Evolutionary conservation across 129 eudicot species (phyloP).

Genomic region (Arctium minus): DNA sequence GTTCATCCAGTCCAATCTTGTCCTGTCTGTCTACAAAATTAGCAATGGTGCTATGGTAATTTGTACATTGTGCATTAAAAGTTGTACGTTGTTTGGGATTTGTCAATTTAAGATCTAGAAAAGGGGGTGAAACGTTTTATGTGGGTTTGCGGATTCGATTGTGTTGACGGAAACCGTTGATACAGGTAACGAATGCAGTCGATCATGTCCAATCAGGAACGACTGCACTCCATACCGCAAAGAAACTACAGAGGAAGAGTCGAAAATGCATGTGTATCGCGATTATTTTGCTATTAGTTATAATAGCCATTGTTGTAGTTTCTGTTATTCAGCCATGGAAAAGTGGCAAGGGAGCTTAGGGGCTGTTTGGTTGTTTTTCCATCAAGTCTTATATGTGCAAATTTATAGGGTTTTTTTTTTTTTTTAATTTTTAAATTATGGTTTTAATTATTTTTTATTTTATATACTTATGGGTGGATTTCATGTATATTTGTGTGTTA

Average conservation of each 20-base stretch:
- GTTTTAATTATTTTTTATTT: background rate
- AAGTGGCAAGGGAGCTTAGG: conserved; percentile 59
- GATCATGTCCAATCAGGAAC: conserved; percentile 87
- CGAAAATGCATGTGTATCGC: conserved; percentile 88
- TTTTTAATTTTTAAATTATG: background rate
- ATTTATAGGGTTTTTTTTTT: background rate
- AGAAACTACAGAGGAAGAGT: conserved; percentile 75
- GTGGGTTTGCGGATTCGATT: background rate
- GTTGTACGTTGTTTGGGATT: background rate
- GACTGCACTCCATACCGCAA: conserved; percentile 78
- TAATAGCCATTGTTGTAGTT: conserved; percentile 52
- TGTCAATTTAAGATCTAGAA: background rate
- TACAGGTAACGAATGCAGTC: conserved; percentile 75
- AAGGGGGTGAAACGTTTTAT: background rate
- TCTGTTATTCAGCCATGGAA: conserved; percentile 75
- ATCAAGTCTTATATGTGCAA: background rate
- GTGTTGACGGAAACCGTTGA: conserved; percentile 31
- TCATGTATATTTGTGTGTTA: conserved; percentile 7
- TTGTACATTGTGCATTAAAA: conserved; percentile 1
- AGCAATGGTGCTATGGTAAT: background rate
- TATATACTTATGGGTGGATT: conserved; percentile 8
- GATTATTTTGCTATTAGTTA: conserved; percentile 59
- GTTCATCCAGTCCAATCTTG: too few relatives aligned
- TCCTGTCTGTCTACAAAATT: background rate
- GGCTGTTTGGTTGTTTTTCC: background rate